Percentiles rank a stretch among this genome's conserved stretches.
These are phyloP conservation scores for Nidula niveotomentosa DNA, from an alignment of 1,284 basidiomycete genomes.

Conservation along the genomic window DNA sequence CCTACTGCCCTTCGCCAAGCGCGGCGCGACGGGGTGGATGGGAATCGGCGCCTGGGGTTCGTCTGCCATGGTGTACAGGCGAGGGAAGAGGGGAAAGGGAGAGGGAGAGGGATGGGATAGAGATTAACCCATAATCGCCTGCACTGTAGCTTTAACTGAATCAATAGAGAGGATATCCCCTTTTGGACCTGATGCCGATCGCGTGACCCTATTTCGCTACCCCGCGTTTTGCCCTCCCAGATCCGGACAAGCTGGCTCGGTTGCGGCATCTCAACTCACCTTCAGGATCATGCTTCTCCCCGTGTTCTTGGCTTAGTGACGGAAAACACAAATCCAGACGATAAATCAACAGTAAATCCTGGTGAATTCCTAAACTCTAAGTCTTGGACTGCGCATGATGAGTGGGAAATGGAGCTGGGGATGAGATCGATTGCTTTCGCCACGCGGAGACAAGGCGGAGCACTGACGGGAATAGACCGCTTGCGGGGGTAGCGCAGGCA, in stretches of 20 bases:
- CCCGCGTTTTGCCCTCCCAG: too few relatives aligned
- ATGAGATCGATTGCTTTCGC: slow-evolving; percentile 3
- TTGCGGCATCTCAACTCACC: too few relatives aligned
- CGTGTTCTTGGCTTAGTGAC: too few relatives aligned
- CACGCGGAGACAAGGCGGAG: slow-evolving; percentile 25
- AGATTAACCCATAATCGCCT: not conserved
- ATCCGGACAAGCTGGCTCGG: too few relatives aligned
- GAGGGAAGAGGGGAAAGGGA: slow-evolving; percentile 4
- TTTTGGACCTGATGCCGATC: not conserved
- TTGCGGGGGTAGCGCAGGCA: not conserved
- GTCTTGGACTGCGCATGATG: too few relatives aligned
- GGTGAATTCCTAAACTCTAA: too few relatives aligned
- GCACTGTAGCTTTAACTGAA: not conserved
- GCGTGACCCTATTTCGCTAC: not conserved
- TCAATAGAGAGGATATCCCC: not conserved
- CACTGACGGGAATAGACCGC: slow-evolving; percentile 17
- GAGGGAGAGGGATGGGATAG: slow-evolving; percentile 7
- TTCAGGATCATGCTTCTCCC: too few relatives aligned
- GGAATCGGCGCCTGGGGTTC: slow-evolving; percentile 23
- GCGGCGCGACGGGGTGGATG: slow-evolving; percentile 67
- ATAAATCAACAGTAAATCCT: too few relatives aligned
- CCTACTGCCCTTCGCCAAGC: slow-evolving; percentile 58
- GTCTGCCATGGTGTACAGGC: slow-evolving; percentile 13
- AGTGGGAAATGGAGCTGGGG: not conserved
- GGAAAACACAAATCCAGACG: too few relatives aligned